Evolutionary conservation across 106 monocot genomes (phyloP), one percentile per base, ranked within the genome.

Genomic region (Ottelia alismoides): DNA sequence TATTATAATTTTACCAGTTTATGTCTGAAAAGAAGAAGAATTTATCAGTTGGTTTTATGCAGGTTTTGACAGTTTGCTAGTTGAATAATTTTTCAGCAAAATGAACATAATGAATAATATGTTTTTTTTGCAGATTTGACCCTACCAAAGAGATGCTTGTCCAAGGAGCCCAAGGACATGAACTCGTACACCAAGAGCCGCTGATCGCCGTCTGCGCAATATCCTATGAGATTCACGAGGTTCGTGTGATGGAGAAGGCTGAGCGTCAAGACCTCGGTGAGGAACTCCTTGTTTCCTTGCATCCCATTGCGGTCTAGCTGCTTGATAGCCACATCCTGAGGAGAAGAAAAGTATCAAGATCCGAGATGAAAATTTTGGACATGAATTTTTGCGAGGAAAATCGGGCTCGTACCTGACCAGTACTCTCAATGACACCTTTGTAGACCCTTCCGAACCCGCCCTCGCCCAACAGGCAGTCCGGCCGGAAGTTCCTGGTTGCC

Each of bases 391-490:
- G n/a, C n/a, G n/a, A n/a, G n/a, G n/a, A n/a, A n/a, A n/a, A n/a
- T n/a, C n/a, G n/a, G n/a, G n/a, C n/a, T n/a, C n/a, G 17, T 27
- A 68, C 68, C 60, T 68, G 68, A 25, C 60, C 43, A 30, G 58
- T 58, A 7, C 44, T 59, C 60, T 60, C 68, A n/a, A 68, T 25
- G 20, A 35, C 14, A 2, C 68, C 68, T 25, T 68, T 60, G 26
- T 68, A 68, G 4, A 68, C 68, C 60, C 68, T 68, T 53, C 68
- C 68, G 50, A 68, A 60, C 16, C 68, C 68, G 27, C 68, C 68
- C 30, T 68, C 68, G 10, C 68, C 68, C 26, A 68, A 27, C 16
- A 68, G 44, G 53, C 68, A 60, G 23, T 60, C 68, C 45, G 60
- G 43, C n/a, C 68, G 60, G 44, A 68, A 60, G 45, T 68, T 68